Base-by-base conservation (phyloP, 78 protist species). In the Parvularia atlantis region DNA sequence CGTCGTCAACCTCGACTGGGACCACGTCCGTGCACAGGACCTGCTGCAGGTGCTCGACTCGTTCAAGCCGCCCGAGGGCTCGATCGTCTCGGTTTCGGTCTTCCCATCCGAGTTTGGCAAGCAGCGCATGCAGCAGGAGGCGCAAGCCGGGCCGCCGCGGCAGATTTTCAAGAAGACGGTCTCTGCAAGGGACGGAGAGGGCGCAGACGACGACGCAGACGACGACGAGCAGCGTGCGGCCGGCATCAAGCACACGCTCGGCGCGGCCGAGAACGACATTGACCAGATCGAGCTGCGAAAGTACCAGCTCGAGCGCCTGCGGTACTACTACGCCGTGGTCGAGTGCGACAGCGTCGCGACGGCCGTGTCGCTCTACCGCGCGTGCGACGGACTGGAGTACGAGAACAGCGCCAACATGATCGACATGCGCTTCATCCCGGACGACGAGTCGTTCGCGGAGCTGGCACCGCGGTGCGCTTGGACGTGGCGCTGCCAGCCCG, bases 321-420 rank as follows among this genome's bases (percentile, higher is more conserved):
- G 66, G 33, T 88, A 82, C 63, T 89, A 82, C 66, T 89, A 80
- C 76, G 93, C 85, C 1, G 84, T 89, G 0, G 82, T 74, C 22
- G 84, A 75, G 20, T 81, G 84, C 69, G 89, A 82, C 61, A 31
- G 50, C 11, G 71, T 50, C 10, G 76, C 40, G 9, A 82, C 93
- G 3, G 90, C 90, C 7, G 31, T 17, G 13, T 73, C 37, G 16
- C 44, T 89, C 26, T 89, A 85, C 76, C 33, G 33, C 11, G 81
- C 65, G 69, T 71, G 77, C 59, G 84, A 83, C 64, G 89, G 84
- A 56, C 40, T 70, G 60, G 89, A 83, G 50, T 61, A 70, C 56
- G 84, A 74, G 60, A 78, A 77, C 26, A 69, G 84, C 28, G 60
- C 73, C 31, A 83, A 83, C 71, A 33, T 73, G 9, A 22, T 83